Percentiles rank a stretch among this genome's conserved stretches.
phyloP scores from a whole-genome alignment of 176 grass and related monocot species.

The Zoysia pacifica region DNA sequence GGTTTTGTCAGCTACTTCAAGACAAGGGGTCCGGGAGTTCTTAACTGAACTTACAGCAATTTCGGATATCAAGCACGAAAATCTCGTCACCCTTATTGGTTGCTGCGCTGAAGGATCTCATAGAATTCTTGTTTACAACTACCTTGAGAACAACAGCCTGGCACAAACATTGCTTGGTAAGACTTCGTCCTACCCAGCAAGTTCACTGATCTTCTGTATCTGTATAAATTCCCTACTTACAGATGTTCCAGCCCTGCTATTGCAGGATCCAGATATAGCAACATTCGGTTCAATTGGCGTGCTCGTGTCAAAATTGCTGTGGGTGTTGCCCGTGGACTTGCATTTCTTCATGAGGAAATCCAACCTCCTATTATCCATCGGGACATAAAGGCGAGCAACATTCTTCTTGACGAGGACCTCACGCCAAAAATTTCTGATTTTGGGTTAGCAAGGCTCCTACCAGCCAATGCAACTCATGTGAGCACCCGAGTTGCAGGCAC shows the following conservation, averaged over 20 bases:
- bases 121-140: conserved; percentile 81
- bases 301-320: conserved; percentile 75
- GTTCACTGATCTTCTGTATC: background rate
- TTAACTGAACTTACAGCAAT: conserved; percentile 79
- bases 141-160: conserved; percentile 91
- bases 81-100: conserved; percentile 73
- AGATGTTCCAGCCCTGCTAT: conserved; percentile 29
- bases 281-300: conserved; percentile 71
- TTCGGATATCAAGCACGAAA: conserved; percentile 77
- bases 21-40: conserved; percentile 73
- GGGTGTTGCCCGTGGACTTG: conserved; percentile 71
- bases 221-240: conserved; percentile 13
- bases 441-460: conserved; percentile 74
- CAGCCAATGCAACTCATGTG: conserved; percentile 75
- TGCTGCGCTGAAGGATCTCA: conserved; percentile 73
- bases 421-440: conserved; percentile 88
- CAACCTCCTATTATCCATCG: conserved; percentile 68
- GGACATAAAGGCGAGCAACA: conserved; percentile 98
- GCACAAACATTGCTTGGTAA: conserved; percentile 82
- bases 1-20: conserved; percentile 74
- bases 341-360: conserved; percentile 89
- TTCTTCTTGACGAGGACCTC: conserved; percentile 83
- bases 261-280: conserved; percentile 56
- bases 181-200: background rate
- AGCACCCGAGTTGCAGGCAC: conserved; percentile 94